Base-by-base conservation (phyloP, 306 rosid genomes). In the Cucurbita argyrosperma region DNA sequence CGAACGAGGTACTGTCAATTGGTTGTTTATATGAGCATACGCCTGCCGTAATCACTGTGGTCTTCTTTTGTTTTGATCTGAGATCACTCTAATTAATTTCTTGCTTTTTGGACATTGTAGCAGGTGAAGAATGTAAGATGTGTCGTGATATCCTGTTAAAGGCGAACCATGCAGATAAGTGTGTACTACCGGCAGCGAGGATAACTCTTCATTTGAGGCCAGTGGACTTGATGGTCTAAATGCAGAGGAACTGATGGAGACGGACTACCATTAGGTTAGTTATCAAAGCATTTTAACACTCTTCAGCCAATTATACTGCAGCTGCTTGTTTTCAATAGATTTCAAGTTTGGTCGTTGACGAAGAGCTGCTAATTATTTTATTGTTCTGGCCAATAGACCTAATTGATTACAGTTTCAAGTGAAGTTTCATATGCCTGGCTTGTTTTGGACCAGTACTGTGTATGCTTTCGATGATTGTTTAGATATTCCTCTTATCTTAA, bases 101-200 rank as follows among this genome's bases (percentile, higher is more conserved):
- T 11, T 8, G 5, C 39, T 51, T 67, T 37, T 51, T 52, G 63
- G n/a, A 60, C 68, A 15, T 38, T 18, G 52, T 65, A 59, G 56
- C 57, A 88, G 96, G 40, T 74, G 84, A 80, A 76, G 55, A 74
- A 66, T 71, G 45, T 56, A 89, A 81, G 74, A 62, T 68, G 30
- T 4, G 53, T 78, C 11, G 47, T 30, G 86, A 76, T 51, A 69
- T 74, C 74, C 80, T 51, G 53, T n/a, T 76, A 74, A 72, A 19
- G 82, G 73, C 13, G 85, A 74, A 1, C 4, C 63, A 8, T 45
- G 76, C 50, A 42, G 60, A 30, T 74, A 71, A 75, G 57, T 58
- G 64, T 54, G 8, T 54, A 62, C 6, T 55, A 69, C 35, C 65
- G 58, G 77, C 67, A 55, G 72, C 45, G 88, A 80, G 76, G 78